Evolutionary conservation across 164 flowering plant genomes (phyloP).

Genomic region (Annona squamosa): DNA sequence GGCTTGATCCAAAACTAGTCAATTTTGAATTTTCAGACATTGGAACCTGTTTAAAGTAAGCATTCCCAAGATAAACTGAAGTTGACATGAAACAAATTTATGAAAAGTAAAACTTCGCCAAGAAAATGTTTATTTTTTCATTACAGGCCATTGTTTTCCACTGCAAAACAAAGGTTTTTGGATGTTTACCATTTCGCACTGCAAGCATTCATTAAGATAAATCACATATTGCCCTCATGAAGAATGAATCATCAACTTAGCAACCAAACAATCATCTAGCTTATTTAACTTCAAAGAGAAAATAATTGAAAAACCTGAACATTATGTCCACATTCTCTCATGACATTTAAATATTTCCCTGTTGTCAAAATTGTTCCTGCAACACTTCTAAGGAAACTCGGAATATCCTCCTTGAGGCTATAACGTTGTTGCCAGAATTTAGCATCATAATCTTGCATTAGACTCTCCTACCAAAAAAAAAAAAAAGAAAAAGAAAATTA

Average conservation of each 20-base stretch:
- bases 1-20: conserved; percentile 72
- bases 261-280: neutral
- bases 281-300: neutral
- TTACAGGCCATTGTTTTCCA: too few species aligned
- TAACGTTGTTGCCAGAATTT: conserved; percentile 92
- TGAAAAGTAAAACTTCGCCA: too few species aligned
- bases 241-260: neutral
- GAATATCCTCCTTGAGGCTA: conserved; percentile 89
- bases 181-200: neutral
- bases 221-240: neutral
- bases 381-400: conserved; percentile 84
- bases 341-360: conserved; percentile 96
- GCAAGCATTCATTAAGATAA: too few species aligned
- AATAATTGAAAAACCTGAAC: conserved; percentile 55
- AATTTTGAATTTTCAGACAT: conserved; percentile 67
- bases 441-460: conserved; percentile 84
- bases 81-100: neutral
- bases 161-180: too few species aligned
- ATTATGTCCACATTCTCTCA: conserved; percentile 97
- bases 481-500: neutral
- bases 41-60: conserved; percentile 54
- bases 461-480: conserved; percentile 60
- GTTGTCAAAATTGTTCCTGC: conserved; percentile 89
- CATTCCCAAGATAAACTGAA: conserved; percentile 11
- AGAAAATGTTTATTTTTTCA: too few species aligned